These are phyloP conservation scores for Blastomyces silverae DNA, from an alignment of 2,329 filamentous ascomycete genomes.

Conservation along the genomic window DNA sequence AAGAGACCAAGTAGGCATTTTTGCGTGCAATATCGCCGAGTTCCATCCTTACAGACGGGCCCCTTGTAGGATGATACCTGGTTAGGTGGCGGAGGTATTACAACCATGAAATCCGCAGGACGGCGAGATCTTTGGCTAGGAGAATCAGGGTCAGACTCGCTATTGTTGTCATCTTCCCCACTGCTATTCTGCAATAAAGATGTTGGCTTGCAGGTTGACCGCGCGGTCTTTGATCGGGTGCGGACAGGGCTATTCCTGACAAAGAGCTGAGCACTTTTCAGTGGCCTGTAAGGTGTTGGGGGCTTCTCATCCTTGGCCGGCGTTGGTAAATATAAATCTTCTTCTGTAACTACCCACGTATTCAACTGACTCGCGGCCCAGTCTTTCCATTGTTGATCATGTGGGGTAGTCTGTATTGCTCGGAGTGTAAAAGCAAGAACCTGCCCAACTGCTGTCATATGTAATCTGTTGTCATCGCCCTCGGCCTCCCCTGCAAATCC, in stretches of 20 bases:
- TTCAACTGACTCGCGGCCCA: slow-evolving; percentile 20
- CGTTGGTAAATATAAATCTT: slow-evolving; percentile 18
- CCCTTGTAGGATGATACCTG: slow-evolving; percentile 14
- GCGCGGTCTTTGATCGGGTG: slow-evolving; percentile 15
- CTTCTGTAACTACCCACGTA: slow-evolving; percentile 25
- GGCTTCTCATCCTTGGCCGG: slow-evolving; percentile 19
- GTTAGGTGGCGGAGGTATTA: slow-evolving; percentile 14
- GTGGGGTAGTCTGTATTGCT: slow-evolving; percentile 23
- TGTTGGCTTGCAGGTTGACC: slow-evolving; percentile 14
- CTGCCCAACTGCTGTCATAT: slow-evolving; percentile 32
- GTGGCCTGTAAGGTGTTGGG: slow-evolving; percentile 4
- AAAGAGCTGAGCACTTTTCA: slow-evolving; percentile 12
- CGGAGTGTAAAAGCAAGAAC: slow-evolving; percentile 29
- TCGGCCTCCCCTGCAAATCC: slow-evolving; percentile 19
- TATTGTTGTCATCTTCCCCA: slow-evolving; percentile 17
- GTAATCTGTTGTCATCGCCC: slow-evolving; percentile 22
- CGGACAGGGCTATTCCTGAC: slow-evolving; percentile 15
- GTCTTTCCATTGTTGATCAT: slow-evolving; percentile 22
- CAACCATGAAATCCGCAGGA: slow-evolving; percentile 17
- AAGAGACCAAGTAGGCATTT: slow-evolving; percentile 37
- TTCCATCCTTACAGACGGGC: slow-evolving; percentile 19
- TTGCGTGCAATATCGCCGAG: slow-evolving; percentile 36
- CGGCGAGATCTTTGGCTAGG: slow-evolving; percentile 18
- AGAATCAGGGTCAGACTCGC: slow-evolving; percentile 16
- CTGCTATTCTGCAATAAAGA: slow-evolving; percentile 4